Conservation (phyloP, 768 basidiomycete species). For the Tricholoma terreum region DNA sequence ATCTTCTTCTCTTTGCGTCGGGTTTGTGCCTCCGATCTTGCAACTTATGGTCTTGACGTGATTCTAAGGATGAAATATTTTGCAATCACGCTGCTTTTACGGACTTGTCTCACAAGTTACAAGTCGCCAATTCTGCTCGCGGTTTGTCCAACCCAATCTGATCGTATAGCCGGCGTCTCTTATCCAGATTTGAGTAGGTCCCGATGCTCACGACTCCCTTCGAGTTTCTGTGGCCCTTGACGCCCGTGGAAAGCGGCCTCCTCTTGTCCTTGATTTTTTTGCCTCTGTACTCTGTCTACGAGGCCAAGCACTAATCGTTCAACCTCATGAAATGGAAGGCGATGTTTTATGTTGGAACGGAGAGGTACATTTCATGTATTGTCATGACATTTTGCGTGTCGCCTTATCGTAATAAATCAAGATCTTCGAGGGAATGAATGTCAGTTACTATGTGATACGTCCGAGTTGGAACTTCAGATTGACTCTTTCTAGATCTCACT, state of each 20-base stretch:
- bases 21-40: neutral
- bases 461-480: neutral
- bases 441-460: constrained; percentile 26
- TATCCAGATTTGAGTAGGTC: constrained; percentile 42
- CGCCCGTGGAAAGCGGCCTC: neutral
- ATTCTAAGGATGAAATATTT: constrained; percentile 14
- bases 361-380: constrained; percentile 45
- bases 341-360: constrained; percentile 85
- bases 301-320: constrained; percentile 53
- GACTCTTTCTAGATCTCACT: constrained; percentile 43
- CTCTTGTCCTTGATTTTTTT: constrained; percentile 51
- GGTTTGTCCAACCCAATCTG: constrained; percentile 37
- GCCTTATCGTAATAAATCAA: constrained; percentile 11
- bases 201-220: constrained; percentile 52
- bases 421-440: constrained; percentile 81
- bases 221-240: constrained; percentile 16
- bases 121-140: constrained; percentile 51
- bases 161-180: neutral
- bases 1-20: constrained; percentile 50
- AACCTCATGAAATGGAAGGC: constrained; percentile 62
- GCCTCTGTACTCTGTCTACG: constrained; percentile 76
- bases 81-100: constrained; percentile 17
- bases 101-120: constrained; percentile 34
- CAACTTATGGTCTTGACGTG: constrained; percentile 7
- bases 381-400: neutral